A percentile compares a stretch with the other conserved stretches of the same genome.
phyloP scores from a whole-genome alignment of 345 rosid genomes.

The Syzygium aqueum region DNA sequence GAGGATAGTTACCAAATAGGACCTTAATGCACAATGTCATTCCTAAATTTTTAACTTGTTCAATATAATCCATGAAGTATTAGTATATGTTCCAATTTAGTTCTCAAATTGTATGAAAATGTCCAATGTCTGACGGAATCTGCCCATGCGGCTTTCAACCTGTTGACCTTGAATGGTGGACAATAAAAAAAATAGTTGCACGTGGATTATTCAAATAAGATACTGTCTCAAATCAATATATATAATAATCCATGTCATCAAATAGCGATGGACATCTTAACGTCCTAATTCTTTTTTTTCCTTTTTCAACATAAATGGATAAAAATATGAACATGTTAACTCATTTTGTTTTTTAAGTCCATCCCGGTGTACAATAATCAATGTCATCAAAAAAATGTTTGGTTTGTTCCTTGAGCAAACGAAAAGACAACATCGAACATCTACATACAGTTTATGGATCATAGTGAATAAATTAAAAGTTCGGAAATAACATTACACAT shows the following conservation, averaged over 20 bases:
- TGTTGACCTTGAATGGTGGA: too few relatives aligned
- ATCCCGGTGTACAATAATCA: background rate
- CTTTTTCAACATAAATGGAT: too few relatives aligned
- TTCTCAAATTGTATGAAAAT: background rate
- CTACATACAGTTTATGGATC: fast-evolving
- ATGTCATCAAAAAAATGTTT: background rate
- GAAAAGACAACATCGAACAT: fast-evolving
- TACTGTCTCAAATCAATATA: too few relatives aligned
- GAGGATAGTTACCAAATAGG: too few relatives aligned
- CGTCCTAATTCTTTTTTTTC: background rate
- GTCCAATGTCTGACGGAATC: too few relatives aligned
- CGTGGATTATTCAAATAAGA: too few relatives aligned
- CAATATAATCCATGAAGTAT: background rate
- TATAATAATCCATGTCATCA: too few relatives aligned
- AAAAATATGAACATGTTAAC: background rate
- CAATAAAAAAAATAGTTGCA: too few relatives aligned
- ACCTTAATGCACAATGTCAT: background rate
- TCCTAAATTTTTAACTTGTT: too few relatives aligned
- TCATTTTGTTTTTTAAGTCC: fast-evolving
- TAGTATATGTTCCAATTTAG: background rate
- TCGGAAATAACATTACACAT: background rate
- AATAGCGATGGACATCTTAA: too few relatives aligned
- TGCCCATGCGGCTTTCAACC: background rate
- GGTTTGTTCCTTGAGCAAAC: background rate
- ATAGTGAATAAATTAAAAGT: background rate